Conservation (phyloP, 371 early-diverging fungal species). For the Batkoa obscura region DNA sequence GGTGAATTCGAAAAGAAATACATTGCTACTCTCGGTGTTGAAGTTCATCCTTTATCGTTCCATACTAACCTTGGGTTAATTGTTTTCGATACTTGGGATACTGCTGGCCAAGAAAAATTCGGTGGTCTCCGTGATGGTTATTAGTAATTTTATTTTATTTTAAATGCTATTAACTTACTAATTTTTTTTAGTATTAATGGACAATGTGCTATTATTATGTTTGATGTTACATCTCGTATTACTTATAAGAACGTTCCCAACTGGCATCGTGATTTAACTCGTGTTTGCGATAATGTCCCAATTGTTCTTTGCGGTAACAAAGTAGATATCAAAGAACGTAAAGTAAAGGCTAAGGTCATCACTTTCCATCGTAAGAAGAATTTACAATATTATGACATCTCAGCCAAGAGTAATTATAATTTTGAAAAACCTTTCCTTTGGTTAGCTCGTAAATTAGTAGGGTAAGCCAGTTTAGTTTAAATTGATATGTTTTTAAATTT, state of each 20-base stretch:
- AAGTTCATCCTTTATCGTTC: conserved; percentile 95
- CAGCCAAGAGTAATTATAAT: conserved; percentile 99
- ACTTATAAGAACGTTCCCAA: conserved; percentile 99
- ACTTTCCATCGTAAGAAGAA: conserved; percentile 99
- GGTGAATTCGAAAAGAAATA: conserved; percentile 99
- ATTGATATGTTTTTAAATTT: not conserved
- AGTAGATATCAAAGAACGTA: conserved; percentile 99
- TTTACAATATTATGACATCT: conserved; percentile 99
- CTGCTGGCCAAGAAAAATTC: conserved; percentile 99
- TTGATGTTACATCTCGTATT: conserved; percentile 99
- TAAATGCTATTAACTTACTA: not conserved
- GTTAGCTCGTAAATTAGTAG: conserved; percentile 94
- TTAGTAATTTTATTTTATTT: conserved; percentile 85
- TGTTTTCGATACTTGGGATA: conserved; percentile 98
- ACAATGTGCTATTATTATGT: conserved; percentile 99
- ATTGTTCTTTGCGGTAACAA: conserved; percentile 99
- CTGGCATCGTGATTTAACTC: conserved; percentile 98
- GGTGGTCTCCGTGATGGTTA: conserved; percentile 99
- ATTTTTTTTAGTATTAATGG: conserved; percentile 66
- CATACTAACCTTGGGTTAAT: conserved; percentile 94
- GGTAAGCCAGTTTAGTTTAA: conserved; percentile 18
- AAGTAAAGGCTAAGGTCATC: conserved; percentile 98
- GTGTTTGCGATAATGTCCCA: conserved; percentile 98
- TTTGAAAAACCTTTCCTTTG: conserved; percentile 99
- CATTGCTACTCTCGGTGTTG: conserved; percentile 99